Base-by-base conservation (phyloP, 2,329 filamentous ascomycete species). In the Fusarium burgessii region DNA sequence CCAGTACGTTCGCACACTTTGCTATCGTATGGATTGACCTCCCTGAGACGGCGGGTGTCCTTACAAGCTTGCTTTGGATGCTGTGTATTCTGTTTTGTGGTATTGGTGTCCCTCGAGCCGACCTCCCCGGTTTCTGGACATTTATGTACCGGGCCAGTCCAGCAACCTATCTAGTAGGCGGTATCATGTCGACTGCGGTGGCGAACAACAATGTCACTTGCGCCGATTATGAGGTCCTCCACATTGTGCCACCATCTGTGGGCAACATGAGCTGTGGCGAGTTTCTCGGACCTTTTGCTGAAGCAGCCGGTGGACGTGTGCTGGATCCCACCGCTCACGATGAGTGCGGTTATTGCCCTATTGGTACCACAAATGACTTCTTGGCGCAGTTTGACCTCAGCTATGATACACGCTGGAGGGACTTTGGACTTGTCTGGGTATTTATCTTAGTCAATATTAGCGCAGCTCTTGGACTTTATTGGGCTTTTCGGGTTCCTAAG, bases 61-160 rank as follows among this genome's bases (percentile, higher is more conserved):
- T 75, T 2, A 64, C 73, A 85, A 85, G 13, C 87, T 86, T 84
- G 6, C 15, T 75, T 14, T 75, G 71, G 71, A 68, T 74, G 56
- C 40, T 75, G 8, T 73, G 70, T 27, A 66, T 75, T 8, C 23
- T 55, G 3, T 74, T 74, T 20, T 74, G 73, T 63, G 73, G 60
- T 25, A 45, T 62, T 4, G 27, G 41, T 8, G 33, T 61, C 25
- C 43, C 50, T 5, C 41, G 54, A 8, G 43, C 58, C 5, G 36
- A 33, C 42, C 43, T 66, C 11, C 58, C 62, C 12, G 38, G 52
- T 2, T 69, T 69, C 38, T 69, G 62, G 66, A 66, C 38, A 6
- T 69, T 69, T 41, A 69, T 66, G 62, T 62, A 69, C 17, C 62
- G 58, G 15, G 58, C 58, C 18, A 63, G 58, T 11, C 66, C 63